These are phyloP conservation scores for Miamiensis avidus DNA, from an alignment of 169 alveolate genomes.

Conservation along the genomic window DNA sequence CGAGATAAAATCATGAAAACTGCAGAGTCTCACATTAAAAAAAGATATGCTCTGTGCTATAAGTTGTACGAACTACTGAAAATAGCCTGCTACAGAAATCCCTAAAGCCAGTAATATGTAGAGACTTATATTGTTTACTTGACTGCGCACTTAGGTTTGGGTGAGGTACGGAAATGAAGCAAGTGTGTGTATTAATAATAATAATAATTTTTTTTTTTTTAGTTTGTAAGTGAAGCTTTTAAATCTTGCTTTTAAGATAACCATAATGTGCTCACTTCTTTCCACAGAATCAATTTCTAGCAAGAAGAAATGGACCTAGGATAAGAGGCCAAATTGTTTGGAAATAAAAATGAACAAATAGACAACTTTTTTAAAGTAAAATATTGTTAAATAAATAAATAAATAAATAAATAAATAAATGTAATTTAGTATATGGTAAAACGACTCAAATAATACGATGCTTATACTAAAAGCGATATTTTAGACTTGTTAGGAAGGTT, in stretches of 20 bases:
- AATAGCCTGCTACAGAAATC: constrained; percentile 13
- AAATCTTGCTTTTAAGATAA: constrained; percentile 28
- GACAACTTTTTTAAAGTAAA: neutral
- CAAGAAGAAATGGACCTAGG: constrained; percentile 1
- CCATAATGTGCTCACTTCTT: constrained; percentile 16
- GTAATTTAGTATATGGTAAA: constrained; percentile 30
- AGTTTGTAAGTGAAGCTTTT: constrained; percentile 31
- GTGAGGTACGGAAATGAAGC: neutral
- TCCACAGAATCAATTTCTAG: constrained; percentile 13
- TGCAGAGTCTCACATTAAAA: constrained; percentile 3
- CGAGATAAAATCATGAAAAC: constrained; percentile 3
- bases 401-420: neutral
- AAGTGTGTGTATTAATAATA: no score
- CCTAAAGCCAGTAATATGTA: constrained; percentile 12
- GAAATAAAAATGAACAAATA: neutral
- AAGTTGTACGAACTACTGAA: constrained; percentile 15
- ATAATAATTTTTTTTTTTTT: no score
- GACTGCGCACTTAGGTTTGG: constrained; percentile 36
- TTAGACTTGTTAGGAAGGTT: constrained; percentile 23
- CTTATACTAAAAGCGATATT: constrained; percentile 40
- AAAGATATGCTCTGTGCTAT: constrained; percentile 31
- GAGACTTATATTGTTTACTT: constrained; percentile 11
- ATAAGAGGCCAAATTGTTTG: neutral
- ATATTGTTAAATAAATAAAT: neutral
- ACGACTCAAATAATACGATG: constrained; percentile 30